Evolutionary conservation across 441 rosid genomes (phyloP), one percentile per base, ranked within the genome.

Genomic region (Sinapis alba): DNA sequence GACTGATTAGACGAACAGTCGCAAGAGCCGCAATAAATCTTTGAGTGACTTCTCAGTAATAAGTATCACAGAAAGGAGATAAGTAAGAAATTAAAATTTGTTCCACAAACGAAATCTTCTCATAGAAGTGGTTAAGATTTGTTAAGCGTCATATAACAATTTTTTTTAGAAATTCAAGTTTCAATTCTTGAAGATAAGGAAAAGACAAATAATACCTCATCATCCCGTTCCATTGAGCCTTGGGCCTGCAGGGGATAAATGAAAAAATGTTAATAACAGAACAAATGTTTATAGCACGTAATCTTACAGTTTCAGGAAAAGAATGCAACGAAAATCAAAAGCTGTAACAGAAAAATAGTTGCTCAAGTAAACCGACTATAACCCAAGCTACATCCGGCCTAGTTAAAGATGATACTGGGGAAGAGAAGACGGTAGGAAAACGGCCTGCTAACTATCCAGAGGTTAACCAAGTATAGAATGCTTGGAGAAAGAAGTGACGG

Each of bases 141-240:
- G 65, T 64, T 69, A 62, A 71, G 23, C 66, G 56, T 30, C 75
- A 45, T 36, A 61, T 45, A 43, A 19, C 11, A 18, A 72, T n/a
- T n/a, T n/a, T n/a, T 54, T 62, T 63, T 38, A 28, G 11, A 45
- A 61, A 62, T 51, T 41, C 51, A 68, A 54, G 34, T 56, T 7
- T 24, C 47, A 38, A 21, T 76, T 74, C 45, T 5, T 65, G 36
- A 16, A 15, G n/a, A 59, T 11, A 50, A 50, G 68, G 12, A 71
- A 47, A 77, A 78, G 30, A 24, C 61, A 23, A 77, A 65, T 13
- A 36, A 51, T 90, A 94, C 98, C 98, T 94, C 98, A 66, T 94
- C 98, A 83, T 90, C 98, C 16, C 97, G 88, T 84, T 92, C 96
- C 78, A 88, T 81, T 47, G 97, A 82, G 73, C 91, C 90, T 69